Evolutionary conservation across 176 grass and related monocot genomes (phyloP).

Genomic region (Tillandsia fasciculata): DNA sequence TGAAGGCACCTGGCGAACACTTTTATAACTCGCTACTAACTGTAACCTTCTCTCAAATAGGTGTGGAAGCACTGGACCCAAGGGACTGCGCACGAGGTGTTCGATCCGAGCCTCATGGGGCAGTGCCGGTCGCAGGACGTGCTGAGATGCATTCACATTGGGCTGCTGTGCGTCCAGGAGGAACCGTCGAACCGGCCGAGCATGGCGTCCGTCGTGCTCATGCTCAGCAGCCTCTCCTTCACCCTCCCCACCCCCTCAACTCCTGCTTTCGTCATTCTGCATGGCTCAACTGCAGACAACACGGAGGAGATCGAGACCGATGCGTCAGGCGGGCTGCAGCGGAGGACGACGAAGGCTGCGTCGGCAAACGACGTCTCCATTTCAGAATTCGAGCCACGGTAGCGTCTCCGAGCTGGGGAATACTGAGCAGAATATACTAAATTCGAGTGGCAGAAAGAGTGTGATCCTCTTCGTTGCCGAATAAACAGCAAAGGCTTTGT

Average conservation of each 20-base stretch:
- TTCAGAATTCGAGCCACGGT: background rate
- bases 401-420: background rate
- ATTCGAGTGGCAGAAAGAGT: too few relatives aligned
- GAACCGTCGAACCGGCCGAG: slow-evolving; percentile 25
- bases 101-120: slow-evolving; percentile 7
- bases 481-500: too few relatives aligned
- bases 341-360: too few relatives aligned
- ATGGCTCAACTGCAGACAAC: background rate
- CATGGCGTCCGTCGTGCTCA: slow-evolving; percentile 33
- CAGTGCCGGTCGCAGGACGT: slow-evolving; percentile 13
- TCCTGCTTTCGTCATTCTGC: slow-evolving; percentile 20
- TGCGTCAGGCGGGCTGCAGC: background rate
- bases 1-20: background rate
- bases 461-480: too few relatives aligned
- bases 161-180: slow-evolving; percentile 37
- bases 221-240: slow-evolving; percentile 38
- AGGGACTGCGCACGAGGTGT: slow-evolving; percentile 11
- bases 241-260: slow-evolving; percentile 19
- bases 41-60: background rate
- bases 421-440: background rate
- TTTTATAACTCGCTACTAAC: background rate
- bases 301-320: background rate
- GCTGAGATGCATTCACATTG: slow-evolving; percentile 34
- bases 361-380: background rate
- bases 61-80: slow-evolving; percentile 31